A percentile compares a stretch with the other conserved stretches of the same genome.
Conservation (phyloP, 768 basidiomycete genomes). For the Boletales sp. region DNA sequence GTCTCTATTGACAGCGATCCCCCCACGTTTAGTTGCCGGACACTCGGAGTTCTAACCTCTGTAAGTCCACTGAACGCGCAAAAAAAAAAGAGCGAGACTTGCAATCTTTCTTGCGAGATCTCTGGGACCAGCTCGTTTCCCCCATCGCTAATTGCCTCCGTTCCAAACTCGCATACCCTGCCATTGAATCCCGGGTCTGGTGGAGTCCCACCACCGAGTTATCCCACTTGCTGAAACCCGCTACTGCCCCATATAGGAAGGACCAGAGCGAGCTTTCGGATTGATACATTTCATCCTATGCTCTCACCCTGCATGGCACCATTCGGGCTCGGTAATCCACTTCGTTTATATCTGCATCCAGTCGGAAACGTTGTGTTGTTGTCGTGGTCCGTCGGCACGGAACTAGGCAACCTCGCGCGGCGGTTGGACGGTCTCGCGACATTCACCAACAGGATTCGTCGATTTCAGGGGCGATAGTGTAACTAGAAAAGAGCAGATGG, state of each 20-base stretch:
- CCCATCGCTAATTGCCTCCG: background rate
- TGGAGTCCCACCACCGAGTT: constrained; percentile 7
- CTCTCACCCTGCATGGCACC: background rate
- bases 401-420: no score
- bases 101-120: background rate
- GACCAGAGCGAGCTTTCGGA: no score
- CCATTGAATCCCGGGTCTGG: constrained; percentile 8
- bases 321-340: no score
- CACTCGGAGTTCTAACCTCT: constrained; percentile 2
- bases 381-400: background rate
- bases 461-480: no score
- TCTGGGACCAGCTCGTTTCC: background rate
- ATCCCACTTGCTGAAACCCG: no score
- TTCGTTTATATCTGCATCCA: no score
- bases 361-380: constrained; percentile 1
- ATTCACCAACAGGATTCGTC: no score
- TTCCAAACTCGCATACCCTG: background rate
- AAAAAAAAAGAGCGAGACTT: background rate
- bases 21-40: background rate
- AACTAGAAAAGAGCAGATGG: no score
- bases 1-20: background rate
- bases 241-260: no score
- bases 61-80: background rate
- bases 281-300: no score
- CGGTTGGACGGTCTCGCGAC: no score